Evolutionary conservation across 345 rosid genomes (phyloP).

Genomic region (Nephelium lappaceum): DNA sequence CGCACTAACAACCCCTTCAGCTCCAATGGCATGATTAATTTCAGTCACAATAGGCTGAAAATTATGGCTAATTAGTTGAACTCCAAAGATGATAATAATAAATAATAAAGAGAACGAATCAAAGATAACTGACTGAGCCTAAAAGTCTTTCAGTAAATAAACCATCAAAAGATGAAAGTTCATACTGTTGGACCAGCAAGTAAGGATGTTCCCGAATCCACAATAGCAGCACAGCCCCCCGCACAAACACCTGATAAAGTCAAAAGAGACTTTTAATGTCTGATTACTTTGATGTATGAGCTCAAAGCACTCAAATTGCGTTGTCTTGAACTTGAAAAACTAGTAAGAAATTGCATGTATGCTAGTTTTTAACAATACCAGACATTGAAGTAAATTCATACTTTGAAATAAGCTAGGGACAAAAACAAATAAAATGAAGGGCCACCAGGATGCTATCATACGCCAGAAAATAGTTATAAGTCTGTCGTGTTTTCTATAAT

Average conservation of each 20-base stretch:
- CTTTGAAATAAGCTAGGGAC: not conserved
- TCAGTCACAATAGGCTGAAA: slow-evolving; percentile 64
- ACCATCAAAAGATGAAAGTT: not conserved
- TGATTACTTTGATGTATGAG: not conserved
- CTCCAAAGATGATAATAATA: not conserved
- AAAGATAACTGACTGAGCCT: not conserved
- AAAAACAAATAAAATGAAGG: not conserved
- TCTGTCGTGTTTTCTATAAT: not conserved
- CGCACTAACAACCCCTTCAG: slow-evolving; percentile 63
- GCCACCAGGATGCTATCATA: not conserved
- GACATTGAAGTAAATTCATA: not conserved
- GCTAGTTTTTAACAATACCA: not conserved
- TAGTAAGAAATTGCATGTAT: not conserved
- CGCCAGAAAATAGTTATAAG: not conserved
- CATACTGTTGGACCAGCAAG: slow-evolving; percentile 81
- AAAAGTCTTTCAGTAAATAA: not conserved
- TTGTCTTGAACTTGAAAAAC: not conserved
- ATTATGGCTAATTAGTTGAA: slow-evolving; percentile 8
- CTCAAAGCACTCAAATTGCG: not conserved
- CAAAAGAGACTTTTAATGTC: not conserved
- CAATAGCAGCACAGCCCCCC: slow-evolving; percentile 68
- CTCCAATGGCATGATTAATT: slow-evolving; percentile 82
- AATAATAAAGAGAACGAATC: not conserved
- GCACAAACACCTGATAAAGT: slow-evolving; percentile 50
- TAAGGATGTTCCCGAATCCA: slow-evolving; percentile 83